Evolutionary conservation across 305 asterid genomes (phyloP).

Genomic region (Fraxinus xanthoxyloides): DNA sequence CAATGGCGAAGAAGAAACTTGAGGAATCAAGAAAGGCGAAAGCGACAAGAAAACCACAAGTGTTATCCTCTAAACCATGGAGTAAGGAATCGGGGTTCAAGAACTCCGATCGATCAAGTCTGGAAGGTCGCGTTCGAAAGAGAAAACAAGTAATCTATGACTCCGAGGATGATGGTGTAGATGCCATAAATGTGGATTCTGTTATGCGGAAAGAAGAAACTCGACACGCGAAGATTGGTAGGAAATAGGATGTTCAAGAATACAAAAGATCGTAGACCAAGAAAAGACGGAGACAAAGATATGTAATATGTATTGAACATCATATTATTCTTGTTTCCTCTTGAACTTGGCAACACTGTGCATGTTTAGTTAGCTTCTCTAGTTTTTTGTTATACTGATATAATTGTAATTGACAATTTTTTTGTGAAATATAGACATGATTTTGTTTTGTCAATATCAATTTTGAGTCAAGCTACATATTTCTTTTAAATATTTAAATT

Average conservation of each 20-base stretch:
- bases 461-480: neutral
- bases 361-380: neutral
- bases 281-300: neutral
- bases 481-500: too few species aligned
- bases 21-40: neutral
- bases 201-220: neutral
- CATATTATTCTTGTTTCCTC: neutral
- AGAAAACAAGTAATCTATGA: neutral
- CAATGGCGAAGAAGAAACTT: neutral
- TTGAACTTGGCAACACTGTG: neutral
- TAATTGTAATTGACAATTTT: neutral
- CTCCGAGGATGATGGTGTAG: neutral
- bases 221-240: neutral
- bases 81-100: neutral
- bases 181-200: neutral
- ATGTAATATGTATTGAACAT: neutral
- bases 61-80: neutral
- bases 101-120: neutral
- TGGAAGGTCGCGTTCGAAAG: neutral
- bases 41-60: neutral
- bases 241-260: conserved; percentile 19
- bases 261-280: neutral
- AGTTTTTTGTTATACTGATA: neutral
- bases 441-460: neutral
- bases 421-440: neutral